Conservation (phyloP, 2,329 filamentous ascomycete species). For the Thielaviopsis musarum region DNA sequence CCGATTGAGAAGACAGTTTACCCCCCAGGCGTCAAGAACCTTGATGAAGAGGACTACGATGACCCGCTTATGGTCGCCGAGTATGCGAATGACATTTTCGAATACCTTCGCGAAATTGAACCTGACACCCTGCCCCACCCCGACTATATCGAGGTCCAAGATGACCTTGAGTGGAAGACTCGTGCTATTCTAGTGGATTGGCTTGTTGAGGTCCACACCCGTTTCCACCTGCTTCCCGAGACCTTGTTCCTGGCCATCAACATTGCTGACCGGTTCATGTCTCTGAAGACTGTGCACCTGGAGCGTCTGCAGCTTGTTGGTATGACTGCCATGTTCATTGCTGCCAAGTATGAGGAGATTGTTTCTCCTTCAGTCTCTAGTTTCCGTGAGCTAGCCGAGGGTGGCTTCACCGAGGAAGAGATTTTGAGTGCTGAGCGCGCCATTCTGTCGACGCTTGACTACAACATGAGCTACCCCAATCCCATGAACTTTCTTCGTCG, state of each 20-base stretch:
- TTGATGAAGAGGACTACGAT: conserved; percentile 76
- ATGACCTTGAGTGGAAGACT: conserved; percentile 96
- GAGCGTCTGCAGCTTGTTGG: conserved; percentile 93
- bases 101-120: conserved; percentile 83
- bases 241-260: conserved; percentile 95
- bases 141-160: conserved; percentile 88
- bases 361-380: conserved; percentile 92
- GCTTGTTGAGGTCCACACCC: conserved; percentile 95
- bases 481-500: conserved; percentile 99
- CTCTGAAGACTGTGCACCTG: conserved; percentile 84
- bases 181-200: conserved; percentile 94
- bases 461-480: conserved; percentile 96
- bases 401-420: conserved; percentile 87
- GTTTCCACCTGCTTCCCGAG: conserved; percentile 88
- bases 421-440: conserved; percentile 96
- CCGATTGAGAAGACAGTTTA: conserved; percentile 16
- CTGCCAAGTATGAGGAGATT: conserved; percentile 97
- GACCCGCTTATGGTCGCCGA: conserved; percentile 97
- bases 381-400: conserved; percentile 92
- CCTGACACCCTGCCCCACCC: conserved; percentile 65
- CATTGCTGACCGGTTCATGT: conserved; percentile 95
- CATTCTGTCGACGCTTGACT: conserved; percentile 78
- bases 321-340: conserved; percentile 98
- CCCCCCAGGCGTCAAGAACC: conserved; percentile 34
- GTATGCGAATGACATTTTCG: conserved; percentile 93